Evolutionary conservation across 129 eudicot genomes (phyloP).

Genomic region (Tagetes erecta): DNA sequence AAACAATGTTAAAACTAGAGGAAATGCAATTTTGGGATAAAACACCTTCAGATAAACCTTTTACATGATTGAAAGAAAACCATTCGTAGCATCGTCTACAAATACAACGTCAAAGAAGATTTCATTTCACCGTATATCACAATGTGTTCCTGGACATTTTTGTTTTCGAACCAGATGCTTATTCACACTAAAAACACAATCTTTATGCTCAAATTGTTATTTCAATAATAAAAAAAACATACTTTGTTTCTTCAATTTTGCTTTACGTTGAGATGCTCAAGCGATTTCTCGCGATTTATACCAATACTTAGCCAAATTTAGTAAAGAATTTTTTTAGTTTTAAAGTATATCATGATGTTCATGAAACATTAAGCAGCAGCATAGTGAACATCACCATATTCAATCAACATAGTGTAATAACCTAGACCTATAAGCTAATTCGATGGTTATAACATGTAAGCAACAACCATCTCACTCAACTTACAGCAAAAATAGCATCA

Average conservation of each 20-base stretch:
- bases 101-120: not conserved
- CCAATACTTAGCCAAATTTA: not conserved
- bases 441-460: conserved; percentile 9
- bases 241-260: not conserved
- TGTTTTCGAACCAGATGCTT: not conserved
- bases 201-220: not conserved
- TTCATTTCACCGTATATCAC: not conserved
- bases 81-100: not conserved
- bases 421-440: not conserved
- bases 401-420: not conserved
- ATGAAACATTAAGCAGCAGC: not conserved
- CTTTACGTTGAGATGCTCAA: not conserved
- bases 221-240: not conserved
- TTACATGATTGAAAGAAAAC: not conserved
- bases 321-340: not conserved
- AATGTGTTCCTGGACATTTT: not conserved
- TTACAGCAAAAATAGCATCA: conserved; percentile 1
- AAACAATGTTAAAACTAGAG: not conserved
- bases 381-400: not conserved
- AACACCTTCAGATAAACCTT: not conserved
- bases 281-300: not conserved
- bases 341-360: not conserved
- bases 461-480: not conserved
- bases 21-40: not conserved
- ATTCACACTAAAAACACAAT: not conserved